A percentile compares a stretch with the other conserved stretches of the same genome.
phyloP scores from a whole-genome alignment of 345 rosid species.

The Syzygium aqueum region DNA sequence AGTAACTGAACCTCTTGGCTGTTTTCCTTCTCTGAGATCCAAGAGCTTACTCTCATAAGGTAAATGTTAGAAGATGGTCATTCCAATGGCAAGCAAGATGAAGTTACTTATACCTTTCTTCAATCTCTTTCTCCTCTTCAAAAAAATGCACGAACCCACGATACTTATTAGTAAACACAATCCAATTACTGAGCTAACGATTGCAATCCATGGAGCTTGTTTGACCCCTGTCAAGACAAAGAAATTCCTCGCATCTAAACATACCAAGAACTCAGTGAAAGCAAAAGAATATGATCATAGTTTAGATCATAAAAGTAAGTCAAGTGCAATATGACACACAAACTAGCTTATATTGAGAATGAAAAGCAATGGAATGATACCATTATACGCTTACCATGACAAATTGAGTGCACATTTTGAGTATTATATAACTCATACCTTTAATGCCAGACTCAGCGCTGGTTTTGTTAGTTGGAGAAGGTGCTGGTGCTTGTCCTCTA shows the following conservation, averaged over 20 bases:
- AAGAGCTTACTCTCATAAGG: not conserved
- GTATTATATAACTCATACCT: not conserved
- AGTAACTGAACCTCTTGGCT: conserved; percentile 11
- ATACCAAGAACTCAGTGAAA: not conserved
- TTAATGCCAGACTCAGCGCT: not conserved
- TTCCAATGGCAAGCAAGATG: not conserved
- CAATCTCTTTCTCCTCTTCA: not conserved
- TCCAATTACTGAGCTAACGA: not conserved
- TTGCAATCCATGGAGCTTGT: not conserved
- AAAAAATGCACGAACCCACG: not conserved
- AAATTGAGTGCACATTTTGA: not conserved
- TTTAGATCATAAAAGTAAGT: not conserved
- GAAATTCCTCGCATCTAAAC: not conserved
- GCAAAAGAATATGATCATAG: not conserved
- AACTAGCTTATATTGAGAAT: not conserved
- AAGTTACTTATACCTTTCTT: not conserved
- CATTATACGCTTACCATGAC: not conserved
- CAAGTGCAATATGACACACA: not conserved
- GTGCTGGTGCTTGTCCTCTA: not conserved
- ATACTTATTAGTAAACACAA: not conserved
- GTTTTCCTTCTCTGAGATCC: not conserved
- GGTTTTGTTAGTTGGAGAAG: not conserved
- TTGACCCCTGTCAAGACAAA: not conserved
- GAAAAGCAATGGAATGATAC: not conserved
- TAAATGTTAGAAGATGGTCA: not conserved